phyloP scores from a whole-genome alignment of 768 basidiomycete species.

The Naganishia friedmannii region DNA sequence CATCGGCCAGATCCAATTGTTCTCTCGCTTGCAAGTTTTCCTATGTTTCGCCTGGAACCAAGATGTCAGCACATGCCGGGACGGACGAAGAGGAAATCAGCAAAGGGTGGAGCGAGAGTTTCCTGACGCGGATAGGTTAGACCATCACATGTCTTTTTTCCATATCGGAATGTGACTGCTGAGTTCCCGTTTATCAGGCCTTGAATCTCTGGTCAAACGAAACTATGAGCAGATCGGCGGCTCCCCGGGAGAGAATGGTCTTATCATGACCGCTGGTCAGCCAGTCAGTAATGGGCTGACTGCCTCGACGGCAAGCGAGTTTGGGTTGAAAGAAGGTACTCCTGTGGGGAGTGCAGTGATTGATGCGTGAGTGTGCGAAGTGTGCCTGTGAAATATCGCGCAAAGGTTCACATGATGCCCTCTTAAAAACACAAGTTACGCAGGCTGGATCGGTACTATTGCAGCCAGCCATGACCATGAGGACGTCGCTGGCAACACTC shows the following conservation, averaged over 20 bases:
- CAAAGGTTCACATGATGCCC: neutral
- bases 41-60: constrained; percentile 67
- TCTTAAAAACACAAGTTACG: constrained; percentile 57
- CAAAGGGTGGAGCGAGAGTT: constrained; percentile 81
- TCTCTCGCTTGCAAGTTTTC: constrained; percentile 96
- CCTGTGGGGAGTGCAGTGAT: constrained; percentile 92
- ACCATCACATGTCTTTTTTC: too few relatives aligned
- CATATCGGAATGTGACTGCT: too few relatives aligned
- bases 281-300: constrained; percentile 83
- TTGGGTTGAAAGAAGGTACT: constrained; percentile 80
- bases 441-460: constrained; percentile 95
- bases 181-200: too few relatives aligned
- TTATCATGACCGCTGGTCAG: constrained; percentile 71
- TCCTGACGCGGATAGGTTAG: constrained; percentile 80
- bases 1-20: constrained; percentile 76
- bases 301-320: constrained; percentile 71
- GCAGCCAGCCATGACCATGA: constrained; percentile 65
- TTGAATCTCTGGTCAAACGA: constrained; percentile 55
- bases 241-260: constrained; percentile 57
- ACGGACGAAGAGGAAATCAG: constrained; percentile 53
- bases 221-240: constrained; percentile 75
- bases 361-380: constrained; percentile 67
- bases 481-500: constrained; percentile 54
- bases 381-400: neutral
- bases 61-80: constrained; percentile 45